Evolutionary conservation across 1,284 basidiomycete species (phyloP), one percentile per base, ranked within the genome.

Genomic region (Acaromyces ingoldii): DNA sequence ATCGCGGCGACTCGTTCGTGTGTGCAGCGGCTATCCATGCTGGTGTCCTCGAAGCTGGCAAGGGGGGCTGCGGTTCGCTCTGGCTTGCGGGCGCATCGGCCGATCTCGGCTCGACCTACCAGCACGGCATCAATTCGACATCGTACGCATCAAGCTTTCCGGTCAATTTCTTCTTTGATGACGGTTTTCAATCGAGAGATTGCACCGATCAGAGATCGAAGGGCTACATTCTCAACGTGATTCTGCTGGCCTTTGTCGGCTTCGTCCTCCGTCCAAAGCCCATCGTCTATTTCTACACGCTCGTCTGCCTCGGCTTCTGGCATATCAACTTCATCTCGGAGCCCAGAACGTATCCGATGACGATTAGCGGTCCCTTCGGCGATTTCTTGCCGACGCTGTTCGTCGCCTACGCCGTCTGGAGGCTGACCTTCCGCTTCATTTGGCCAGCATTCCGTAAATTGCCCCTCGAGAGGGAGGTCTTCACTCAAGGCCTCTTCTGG

Each of bases 251-350:
- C 2, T 83, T 88, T 77, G 78, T 91, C 25, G 87, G 88, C 65
- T 79, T 88, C 33, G 70, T 91, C 43, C 78, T 91, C 38, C 83
- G 86, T 2, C 88, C 88, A 0, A 82, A 80, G 66, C 80, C 85
- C 2, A 81, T 89, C 58, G 79, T 88, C 25, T 77, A 83, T 39
- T 65, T 72, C 45, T 89, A 82, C 76, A 85, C 81, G 55, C 78
- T 91, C 15, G 82, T 89, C 2, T 88, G 84, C 77, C 84, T 91
- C 40, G 89, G 89, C 0, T 91, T 83, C 72, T 91, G 89, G 89
- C 89, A 92, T 64, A 80, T 90, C 53, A 80, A 82, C 1, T 80
- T 91, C 24, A 88, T 88, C 62, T 87, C 86, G 1, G 86, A 91
- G 68, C 87, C 88, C 1, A 81, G 81, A 26, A 79, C 79, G 1